Evolutionary conservation across 78 protist species (phyloP).

Genomic region (Acrasis kona): DNA sequence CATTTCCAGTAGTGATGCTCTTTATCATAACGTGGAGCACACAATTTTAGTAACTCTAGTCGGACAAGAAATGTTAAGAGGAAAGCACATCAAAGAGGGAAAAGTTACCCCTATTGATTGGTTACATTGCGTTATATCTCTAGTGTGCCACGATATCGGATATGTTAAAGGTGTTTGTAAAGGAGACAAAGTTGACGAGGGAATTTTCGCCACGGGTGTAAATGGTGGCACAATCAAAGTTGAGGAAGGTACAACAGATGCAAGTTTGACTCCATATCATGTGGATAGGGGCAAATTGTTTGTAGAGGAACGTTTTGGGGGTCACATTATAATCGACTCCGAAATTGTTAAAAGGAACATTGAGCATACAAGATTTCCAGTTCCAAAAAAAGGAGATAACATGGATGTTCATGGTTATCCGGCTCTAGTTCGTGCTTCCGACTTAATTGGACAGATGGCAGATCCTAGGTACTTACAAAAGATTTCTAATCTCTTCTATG

Average conservation of each 20-base stretch:
- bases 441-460: constrained; percentile 12
- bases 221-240: not conserved
- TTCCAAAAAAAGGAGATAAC: constrained; percentile 13
- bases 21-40: constrained; percentile 23
- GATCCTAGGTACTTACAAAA: constrained; percentile 15
- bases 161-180: constrained; percentile 9
- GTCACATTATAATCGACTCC: constrained; percentile 10
- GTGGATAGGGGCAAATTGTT: constrained; percentile 14
- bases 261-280: constrained; percentile 16
- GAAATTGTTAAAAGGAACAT: constrained; percentile 8
- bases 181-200: constrained; percentile 1
- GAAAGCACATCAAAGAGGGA: constrained; percentile 19
- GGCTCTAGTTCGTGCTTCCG: constrained; percentile 19
- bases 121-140: constrained; percentile 10
- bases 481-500: constrained; percentile 10
- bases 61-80: constrained; percentile 22
- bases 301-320: constrained; percentile 20
- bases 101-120: constrained; percentile 15
- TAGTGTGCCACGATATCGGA: constrained; percentile 23
- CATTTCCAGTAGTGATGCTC: constrained; percentile 14
- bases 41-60: constrained; percentile 17
- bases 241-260: constrained; percentile 16
- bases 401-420: constrained; percentile 6
- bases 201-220: constrained; percentile 13
- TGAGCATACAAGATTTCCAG: constrained; percentile 21